These are phyloP conservation scores for Orbilia oligospora DNA, from an alignment of 2,329 filamentous ascomycete genomes.

Conservation along the genomic window DNA sequence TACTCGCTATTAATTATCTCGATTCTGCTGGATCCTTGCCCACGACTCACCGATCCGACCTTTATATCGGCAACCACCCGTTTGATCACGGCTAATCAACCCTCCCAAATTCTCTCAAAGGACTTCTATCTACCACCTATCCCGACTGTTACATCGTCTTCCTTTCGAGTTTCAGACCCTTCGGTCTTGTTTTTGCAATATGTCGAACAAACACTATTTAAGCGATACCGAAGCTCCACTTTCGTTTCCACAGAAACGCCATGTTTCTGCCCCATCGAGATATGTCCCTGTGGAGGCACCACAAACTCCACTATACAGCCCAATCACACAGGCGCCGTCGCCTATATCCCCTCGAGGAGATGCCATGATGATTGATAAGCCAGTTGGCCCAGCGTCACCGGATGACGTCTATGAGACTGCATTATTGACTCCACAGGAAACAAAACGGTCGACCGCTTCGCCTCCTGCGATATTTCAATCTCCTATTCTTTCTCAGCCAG, in stretches of 20 bases:
- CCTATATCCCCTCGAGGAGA: conserved; percentile 59
- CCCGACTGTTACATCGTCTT: not conserved
- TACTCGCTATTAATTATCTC: conserved; percentile 44
- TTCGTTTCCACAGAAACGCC: conserved; percentile 56
- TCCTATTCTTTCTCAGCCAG: conserved; percentile 44
- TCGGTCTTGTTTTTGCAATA: conserved; percentile 33
- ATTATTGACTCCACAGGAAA: conserved; percentile 59
- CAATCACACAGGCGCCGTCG: conserved; percentile 57
- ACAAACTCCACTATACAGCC: conserved; percentile 54
- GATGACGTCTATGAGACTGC: conserved; percentile 50
- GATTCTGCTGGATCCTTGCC: conserved; percentile 43
- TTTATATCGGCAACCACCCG: conserved; percentile 27
- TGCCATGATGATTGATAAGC: conserved; percentile 55
- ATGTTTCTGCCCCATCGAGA: conserved; percentile 59
- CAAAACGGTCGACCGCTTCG: conserved; percentile 55
- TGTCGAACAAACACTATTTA: conserved; percentile 60
- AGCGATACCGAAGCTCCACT: conserved; percentile 37
- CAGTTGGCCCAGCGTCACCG: conserved; percentile 27
- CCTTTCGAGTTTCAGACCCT: not conserved
- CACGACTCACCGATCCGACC: conserved; percentile 43
- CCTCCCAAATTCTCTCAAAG: not conserved
- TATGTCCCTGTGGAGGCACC: conserved; percentile 51
- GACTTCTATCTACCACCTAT: not conserved
- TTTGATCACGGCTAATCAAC: conserved; percentile 47
- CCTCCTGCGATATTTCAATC: conserved; percentile 57